Evolutionary conservation across 306 rosid species (phyloP).

Genomic region (Trifolium repens): DNA sequence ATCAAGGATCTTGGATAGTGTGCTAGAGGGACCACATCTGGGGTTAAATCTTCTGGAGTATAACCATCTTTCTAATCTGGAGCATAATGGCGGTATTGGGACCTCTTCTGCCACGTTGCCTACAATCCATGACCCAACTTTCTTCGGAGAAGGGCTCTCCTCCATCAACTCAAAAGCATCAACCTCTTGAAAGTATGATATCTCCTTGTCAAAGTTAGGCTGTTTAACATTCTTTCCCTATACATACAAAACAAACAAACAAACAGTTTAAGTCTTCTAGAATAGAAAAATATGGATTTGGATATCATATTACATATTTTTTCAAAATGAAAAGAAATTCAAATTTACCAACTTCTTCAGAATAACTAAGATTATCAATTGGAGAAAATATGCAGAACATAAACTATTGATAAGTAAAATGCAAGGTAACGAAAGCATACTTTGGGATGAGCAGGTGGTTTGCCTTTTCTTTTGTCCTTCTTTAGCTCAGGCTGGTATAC

Average conservation of each 20-base stretch:
- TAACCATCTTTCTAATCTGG: constrained; percentile 81
- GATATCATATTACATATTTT: constrained; percentile 17
- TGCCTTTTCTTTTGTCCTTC: constrained; percentile 67
- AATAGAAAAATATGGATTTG: constrained; percentile 19
- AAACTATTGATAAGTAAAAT: constrained; percentile 1
- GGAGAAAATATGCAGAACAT: constrained; percentile 11
- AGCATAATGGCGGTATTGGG: constrained; percentile 62
- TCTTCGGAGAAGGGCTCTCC: constrained; percentile 97
- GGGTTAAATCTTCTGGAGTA: constrained; percentile 58
- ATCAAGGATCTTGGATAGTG: constrained; percentile 78
- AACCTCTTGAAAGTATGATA: constrained; percentile 76
- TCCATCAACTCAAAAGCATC: constrained; percentile 90
- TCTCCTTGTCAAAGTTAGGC: constrained; percentile 73
- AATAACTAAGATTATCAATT: constrained; percentile 1
- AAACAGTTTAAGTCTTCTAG: constrained; percentile 6
- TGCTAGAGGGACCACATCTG: constrained; percentile 65
- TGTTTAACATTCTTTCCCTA: constrained; percentile 63
- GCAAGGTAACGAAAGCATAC: constrained; percentile 49
- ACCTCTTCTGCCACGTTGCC: constrained; percentile 49
- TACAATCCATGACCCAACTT: constrained; percentile 63
- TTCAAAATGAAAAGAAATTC: constrained; percentile 7
- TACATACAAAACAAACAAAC: constrained; percentile 7
- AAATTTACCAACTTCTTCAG: not conserved
- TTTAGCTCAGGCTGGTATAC: constrained; percentile 65
- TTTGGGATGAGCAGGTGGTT: constrained; percentile 77